A percentile compares a stretch with the other conserved stretches of the same genome.
Evolutionary conservation across 441 rosid species (phyloP).

Genomic region (Capsella rubella): DNA sequence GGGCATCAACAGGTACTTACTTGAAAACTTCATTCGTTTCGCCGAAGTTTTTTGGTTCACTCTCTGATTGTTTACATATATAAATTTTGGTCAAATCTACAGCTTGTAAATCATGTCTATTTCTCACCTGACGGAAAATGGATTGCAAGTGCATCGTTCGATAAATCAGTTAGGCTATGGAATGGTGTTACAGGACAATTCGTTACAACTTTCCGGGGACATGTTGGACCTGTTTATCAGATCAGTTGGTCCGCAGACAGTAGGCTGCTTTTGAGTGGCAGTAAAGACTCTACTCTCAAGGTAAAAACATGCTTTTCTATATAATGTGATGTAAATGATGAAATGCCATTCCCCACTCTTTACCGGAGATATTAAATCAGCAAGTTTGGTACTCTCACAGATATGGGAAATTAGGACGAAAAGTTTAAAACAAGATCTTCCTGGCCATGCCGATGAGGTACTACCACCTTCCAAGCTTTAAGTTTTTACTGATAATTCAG

Average conservation of each 20-base stretch:
- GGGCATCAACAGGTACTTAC: conserved; percentile 89
- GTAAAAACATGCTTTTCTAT: conserved; percentile 44
- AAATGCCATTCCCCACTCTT: not conserved
- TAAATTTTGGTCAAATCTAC: conserved; percentile 38
- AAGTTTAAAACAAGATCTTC: conserved; percentile 92
- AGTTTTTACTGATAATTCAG: not conserved
- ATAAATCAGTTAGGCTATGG: conserved; percentile 95
- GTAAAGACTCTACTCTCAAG: conserved; percentile 98
- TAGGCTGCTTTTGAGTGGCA: conserved; percentile 95
- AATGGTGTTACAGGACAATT: conserved; percentile 90
- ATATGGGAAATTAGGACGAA: conserved; percentile 87
- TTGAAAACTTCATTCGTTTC: conserved; percentile 12
- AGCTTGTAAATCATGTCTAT: conserved; percentile 97
- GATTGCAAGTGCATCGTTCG: conserved; percentile 98
- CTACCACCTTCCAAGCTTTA: not conserved
- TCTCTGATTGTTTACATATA: conserved; percentile 1
- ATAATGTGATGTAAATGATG: not conserved
- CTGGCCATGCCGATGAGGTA: conserved; percentile 99
- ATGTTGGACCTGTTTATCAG: conserved; percentile 97
- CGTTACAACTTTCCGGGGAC: conserved; percentile 89
- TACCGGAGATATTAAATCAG: conserved; percentile 3
- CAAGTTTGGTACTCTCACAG: conserved; percentile 45
- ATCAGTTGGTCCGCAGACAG: conserved; percentile 99
- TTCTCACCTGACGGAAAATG: conserved; percentile 99
- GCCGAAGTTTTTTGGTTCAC: not conserved